Evolutionary conservation across 2,329 filamentous ascomycete species (phyloP), one percentile per base, ranked within the genome.

Genomic region (Drechmeria coniospora): DNA sequence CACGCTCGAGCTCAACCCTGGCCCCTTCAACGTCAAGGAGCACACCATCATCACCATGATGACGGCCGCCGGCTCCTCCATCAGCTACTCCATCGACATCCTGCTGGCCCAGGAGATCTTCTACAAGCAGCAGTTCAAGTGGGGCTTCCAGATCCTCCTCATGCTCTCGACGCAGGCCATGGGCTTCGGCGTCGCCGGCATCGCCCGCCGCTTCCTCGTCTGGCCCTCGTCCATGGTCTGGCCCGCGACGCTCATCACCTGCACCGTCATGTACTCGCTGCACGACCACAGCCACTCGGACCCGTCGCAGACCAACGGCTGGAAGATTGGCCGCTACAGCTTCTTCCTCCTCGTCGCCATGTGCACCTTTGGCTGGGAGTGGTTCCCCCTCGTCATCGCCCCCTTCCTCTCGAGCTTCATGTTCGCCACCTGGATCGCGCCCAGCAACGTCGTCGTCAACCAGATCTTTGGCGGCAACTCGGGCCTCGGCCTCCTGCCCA

Each of bases 201-300:
- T 76, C 31, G 56, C 61, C 16, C 57, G 69, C 14, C 60, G 67
- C 20, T 76, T 71, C 49, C 58, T 77, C 16, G 61, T 71, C 15
- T 66, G 57, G 49, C 72, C 68, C 2, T 68, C 71, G 3, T 61
- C 68, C 28, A 75, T 75, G 69, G 66, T 76, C 28, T 76, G 71
- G 70, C 71, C 71, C 1, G 57, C 62, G 14, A 61, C 65, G 16
- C 53, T 73, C 19, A 66, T 74, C 42, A 77, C 72, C 41, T 61
- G 65, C 22, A 60, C 70, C 2, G 58, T 79, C 19, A 74, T 77
- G 45, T 65, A 72, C 41, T 66, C 72, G 3, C 57, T 80, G 22
- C 74, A 80, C 44, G 72, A 79, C 38, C 64, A 66, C 38, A 56
- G 57, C 9, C 46, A 53, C 15, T 58, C 65, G 0, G 61, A 73